Percentiles rank a stretch among this genome's conserved stretches.
Conservation (phyloP, 257 asterid genomes). For the Solanum clarkiae region DNA sequence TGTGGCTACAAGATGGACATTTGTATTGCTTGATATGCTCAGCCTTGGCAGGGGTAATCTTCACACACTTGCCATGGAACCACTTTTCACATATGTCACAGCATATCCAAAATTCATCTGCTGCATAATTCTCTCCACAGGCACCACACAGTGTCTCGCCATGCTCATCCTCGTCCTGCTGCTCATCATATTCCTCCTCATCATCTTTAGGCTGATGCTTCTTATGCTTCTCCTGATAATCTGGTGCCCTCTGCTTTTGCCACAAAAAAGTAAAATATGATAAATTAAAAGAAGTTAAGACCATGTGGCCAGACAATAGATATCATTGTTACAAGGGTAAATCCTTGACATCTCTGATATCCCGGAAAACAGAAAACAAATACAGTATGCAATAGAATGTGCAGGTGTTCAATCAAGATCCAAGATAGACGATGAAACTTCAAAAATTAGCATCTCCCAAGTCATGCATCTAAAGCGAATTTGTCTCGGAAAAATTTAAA, state of each 20-base stretch:
- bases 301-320: not conserved
- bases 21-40: conserved; percentile 76
- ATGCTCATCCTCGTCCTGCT: conserved; percentile 36
- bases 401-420: not conserved
- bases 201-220: conserved; percentile 38
- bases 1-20: conserved; percentile 82
- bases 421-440: not conserved
- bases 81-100: conserved; percentile 78
- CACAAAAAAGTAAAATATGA: conserved; percentile 2
- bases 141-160: conserved; percentile 67
- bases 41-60: conserved; percentile 74
- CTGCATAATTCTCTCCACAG: conserved; percentile 50
- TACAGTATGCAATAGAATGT: not conserved
- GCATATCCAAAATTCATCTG: conserved; percentile 75
- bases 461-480: not conserved
- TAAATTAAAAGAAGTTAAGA: not conserved
- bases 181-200: conserved; percentile 40
- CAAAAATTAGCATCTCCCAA: not conserved
- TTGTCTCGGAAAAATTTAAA: not conserved
- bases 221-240: conserved; percentile 19
- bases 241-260: conserved; percentile 25
- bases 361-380: not conserved
- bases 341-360: not conserved
- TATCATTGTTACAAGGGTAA: not conserved
- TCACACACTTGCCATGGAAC: conserved; percentile 87